phyloP scores from a whole-genome alignment of 345 rosid genomes.

The Eucalyptus cladocalyx region DNA sequence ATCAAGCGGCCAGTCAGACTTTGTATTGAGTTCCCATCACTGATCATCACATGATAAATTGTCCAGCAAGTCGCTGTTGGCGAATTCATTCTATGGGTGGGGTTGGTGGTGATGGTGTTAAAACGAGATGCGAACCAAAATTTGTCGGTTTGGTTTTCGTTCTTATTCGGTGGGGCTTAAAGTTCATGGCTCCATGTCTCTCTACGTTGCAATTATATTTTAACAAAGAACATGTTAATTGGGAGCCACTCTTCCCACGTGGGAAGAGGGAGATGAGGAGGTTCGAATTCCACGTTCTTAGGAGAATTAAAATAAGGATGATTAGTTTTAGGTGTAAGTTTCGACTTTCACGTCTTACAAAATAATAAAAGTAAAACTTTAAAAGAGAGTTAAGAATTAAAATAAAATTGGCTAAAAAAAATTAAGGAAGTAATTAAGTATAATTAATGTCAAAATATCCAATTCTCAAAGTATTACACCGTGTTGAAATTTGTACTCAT shows the following conservation, averaged over 20 bases:
- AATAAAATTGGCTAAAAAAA: no score
- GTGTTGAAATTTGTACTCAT: neutral
- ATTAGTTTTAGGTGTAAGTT: rapidly evolving
- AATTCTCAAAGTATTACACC: neutral
- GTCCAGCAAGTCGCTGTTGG: neutral
- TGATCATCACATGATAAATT: neutral
- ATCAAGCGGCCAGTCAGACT: neutral
- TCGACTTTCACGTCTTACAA: rapidly evolving
- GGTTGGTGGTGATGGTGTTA: neutral
- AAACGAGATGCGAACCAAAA: neutral
- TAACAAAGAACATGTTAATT: neutral
- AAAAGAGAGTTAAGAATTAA: no score
- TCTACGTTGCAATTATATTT: neutral
- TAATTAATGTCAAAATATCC: neutral
- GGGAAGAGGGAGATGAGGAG: no score
- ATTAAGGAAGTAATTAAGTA: neutral
- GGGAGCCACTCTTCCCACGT: no score
- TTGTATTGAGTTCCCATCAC: neutral
- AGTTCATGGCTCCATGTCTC: neutral
- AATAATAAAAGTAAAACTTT: rapidly evolving
- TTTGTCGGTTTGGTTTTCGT: neutral
- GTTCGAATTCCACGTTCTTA: rapidly evolving
- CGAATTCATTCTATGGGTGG: neutral
- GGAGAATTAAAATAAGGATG: rapidly evolving
- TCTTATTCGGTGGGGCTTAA: neutral